Evolutionary conservation across 2,329 filamentous ascomycete species (phyloP), one percentile per base, ranked within the genome.

Genomic region (Sclerotinia minor): DNA sequence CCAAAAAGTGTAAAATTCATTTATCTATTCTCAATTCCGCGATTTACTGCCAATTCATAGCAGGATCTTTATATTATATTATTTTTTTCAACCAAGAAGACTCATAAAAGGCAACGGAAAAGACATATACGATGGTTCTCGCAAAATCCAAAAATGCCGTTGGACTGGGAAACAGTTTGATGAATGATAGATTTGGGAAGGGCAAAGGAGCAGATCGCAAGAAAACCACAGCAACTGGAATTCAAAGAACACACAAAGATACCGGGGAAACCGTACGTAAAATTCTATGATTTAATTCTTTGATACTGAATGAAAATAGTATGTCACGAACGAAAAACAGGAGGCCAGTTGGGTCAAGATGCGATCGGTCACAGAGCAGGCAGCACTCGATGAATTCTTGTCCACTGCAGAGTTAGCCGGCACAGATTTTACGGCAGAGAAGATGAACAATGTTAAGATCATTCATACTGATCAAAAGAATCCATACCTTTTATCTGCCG

Each of bases 301-400:
- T 13, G 38, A 44, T 67, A 67, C 75, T 79, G 69, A 79, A 68
- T 29, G 9, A 24, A 13, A 21, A 52, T 71, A 90, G 83, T 99
- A 99, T 79, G 88, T 98, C 75, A 95, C 92, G 60, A 97, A 96
- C 78, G 90, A 91, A 72, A 89, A 88, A 74, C 89, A 96, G 78
- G 94, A 98, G 81, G 95, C 94, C 47, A 86, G 92, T 74, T 99
- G 94, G 93, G 92, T 98, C 77, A 99, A 98, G 84, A 98, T 99
- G 95, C 92, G 94, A 82, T 97, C 92, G 79, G 92, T 99, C 74
- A 99, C 95, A 6, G 92, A 99, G 83, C 95, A 99, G 80, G 94
- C 90, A 73, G 94, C 94, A 55, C 87, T 99, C 70, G 95, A 99
- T 79, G 95, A 99, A 79, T 99, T 99, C 79, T 83, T 99, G 72